Conservation (phyloP, 345 rosid species). For the Dimocarpus longan region DNA sequence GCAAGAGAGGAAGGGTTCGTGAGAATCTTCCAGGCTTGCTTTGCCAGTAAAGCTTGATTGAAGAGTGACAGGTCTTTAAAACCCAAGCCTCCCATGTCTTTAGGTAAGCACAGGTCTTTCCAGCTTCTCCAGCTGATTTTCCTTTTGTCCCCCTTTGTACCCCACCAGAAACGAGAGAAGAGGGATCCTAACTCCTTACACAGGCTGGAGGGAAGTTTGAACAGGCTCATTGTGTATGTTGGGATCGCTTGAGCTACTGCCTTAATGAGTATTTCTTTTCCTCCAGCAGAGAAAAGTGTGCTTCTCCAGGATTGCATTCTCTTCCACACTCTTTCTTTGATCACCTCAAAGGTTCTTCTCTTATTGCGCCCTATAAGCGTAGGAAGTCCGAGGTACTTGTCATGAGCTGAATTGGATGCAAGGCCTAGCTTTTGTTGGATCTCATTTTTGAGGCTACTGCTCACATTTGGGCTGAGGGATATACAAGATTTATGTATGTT, state of each 20-base stretch:
- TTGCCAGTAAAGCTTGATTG: background rate
- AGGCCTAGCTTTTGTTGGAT: background rate
- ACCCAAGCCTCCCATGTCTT: background rate
- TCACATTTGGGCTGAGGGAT: too few species aligned
- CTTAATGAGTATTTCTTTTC: background rate
- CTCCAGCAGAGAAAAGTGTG: background rate
- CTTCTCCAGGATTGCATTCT: background rate
- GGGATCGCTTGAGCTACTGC: background rate
- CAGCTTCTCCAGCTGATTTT: background rate
- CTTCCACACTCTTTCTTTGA: background rate
- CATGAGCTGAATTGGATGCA: fast-evolving
- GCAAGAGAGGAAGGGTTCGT: background rate
- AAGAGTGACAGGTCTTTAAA: background rate
- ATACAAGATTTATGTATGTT: too few species aligned
- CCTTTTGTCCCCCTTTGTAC: background rate
- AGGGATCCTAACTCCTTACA: background rate
- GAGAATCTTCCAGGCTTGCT: background rate
- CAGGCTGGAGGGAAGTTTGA: background rate
- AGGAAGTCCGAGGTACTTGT: background rate
- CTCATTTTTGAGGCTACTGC: too few species aligned
- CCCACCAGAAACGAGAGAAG: background rate
- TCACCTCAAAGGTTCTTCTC: background rate
- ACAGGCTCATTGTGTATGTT: background rate
- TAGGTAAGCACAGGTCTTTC: background rate
- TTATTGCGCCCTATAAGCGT: background rate